Evolutionary conservation across 2,329 filamentous ascomycete genomes (phyloP), one percentile per base, ranked within the genome.

Genomic region (Colletotrichum liaoningense): DNA sequence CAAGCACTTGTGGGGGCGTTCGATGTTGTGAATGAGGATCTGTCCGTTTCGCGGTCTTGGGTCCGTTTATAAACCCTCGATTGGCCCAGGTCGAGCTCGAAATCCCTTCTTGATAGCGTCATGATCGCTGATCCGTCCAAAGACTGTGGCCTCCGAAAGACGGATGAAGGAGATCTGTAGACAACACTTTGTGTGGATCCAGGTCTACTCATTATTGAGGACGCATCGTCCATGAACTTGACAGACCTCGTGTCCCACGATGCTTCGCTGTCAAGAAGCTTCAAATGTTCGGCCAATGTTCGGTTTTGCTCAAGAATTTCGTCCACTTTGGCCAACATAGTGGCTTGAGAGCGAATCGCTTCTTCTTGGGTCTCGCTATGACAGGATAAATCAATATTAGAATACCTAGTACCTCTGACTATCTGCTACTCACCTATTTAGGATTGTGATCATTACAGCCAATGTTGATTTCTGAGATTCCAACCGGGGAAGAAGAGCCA

Each of bases 301-400:
- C 42, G 42, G 19, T 49, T 49, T 49, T 49, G 42, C 19, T 49
- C 0, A 1, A 49, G 42, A n/a, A 49, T n/a, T 49, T 49, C 42
- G 19, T 49, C 19, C 42, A 49, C 42, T 49, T 49, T 49, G 42
- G 19, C 42, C 19, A 49, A n/a, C 42, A 49, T n/a, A 0, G 42
- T 49, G 16, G 0, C 0, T 19, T 49, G 42, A 2, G 42, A 49
- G 42, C 42, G 42, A 49, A 0, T 7, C 3, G 19, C 42, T 49
- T 49, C 19, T 49, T 49, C 42, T 49, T 49, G 42, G 0, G 42
- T 49, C 19, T 49, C 7, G 19, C 42, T 49, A n/a, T 9, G 19
- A 9, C 42, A 49, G 0, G 7, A n/a, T 49, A 0, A 49, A 49
- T n/a, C 0, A 49, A 4, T 49, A 0, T 49, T 8, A 1, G 0